Evolutionary conservation across 352 stramenopile species (phyloP), one percentile per base, ranked within the genome.

Genomic region (Bremia lactucae): DNA sequence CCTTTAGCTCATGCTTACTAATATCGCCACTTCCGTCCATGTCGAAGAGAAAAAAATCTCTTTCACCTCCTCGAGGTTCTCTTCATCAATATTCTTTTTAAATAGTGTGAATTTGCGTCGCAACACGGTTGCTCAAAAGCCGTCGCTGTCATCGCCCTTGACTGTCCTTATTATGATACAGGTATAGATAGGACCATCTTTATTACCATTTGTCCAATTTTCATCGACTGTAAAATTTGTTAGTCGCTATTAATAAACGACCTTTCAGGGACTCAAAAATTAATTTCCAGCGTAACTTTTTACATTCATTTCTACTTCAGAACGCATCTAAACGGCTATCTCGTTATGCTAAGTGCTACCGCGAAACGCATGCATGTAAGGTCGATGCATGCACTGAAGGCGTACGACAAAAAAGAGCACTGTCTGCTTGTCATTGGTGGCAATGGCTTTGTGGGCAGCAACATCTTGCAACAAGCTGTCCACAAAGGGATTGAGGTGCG

Each of bases 31-130:
- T 95, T 15, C 78, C 79, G 36, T 97, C 85, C 2, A 84, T 92
- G 55, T 97, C 91, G 47, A 97, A 97, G 25, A 97, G 69, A 33
- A 85, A 53, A 97, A 97, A 5, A 89, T 89, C 61, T 97, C 89
- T 36, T 94, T 94, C 46, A 97, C 84, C 62, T 97, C 90, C 39
- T 97, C 86, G 28, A 95, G 44, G 21, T 93, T 74, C 43, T 96
- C 89, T 49, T 97, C 86, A 52, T 97, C 88, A 35, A 97, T 61
- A 21, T 59, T 70, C 53, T 88, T 90, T 49, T 87, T 90, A 5
- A 66, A 64, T 2, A 62, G 59, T 20, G 69, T 66, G 8, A 66
- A 66, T 35, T 83, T 86, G 34, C 72, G 70, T 15, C 70, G 65
- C 36, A 83, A 38, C 3, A 68, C 68, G 3, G 71, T 15, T 71